Conservation (phyloP, 2,329 filamentous ascomycete genomes). For the Aspergillus unguis region DNA sequence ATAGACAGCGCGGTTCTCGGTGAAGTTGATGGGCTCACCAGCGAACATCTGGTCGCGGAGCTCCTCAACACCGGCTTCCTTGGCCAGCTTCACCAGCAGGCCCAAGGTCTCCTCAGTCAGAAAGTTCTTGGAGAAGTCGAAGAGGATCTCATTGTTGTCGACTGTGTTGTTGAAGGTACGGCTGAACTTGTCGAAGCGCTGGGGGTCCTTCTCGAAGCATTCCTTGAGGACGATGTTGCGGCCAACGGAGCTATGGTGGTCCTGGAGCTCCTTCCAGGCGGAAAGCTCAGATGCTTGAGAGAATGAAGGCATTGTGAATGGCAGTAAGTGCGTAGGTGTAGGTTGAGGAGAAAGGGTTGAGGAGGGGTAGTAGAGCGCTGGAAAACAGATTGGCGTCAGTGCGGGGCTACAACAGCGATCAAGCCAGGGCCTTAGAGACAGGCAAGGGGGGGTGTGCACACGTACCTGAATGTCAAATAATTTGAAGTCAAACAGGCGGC, state of each 20-base stretch:
- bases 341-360: not conserved
- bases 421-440: too few species aligned
- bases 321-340: not conserved
- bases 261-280: conserved; percentile 86
- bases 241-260: conserved; percentile 81
- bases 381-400: conserved; percentile 21
- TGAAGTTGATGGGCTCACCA: conserved; percentile 99
- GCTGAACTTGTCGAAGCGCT: conserved; percentile 87
- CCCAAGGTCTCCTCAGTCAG: conserved; percentile 86
- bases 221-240: conserved; percentile 91
- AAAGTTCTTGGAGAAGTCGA: conserved; percentile 99
- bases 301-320: conserved; percentile 37
- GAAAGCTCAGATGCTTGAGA: conserved; percentile 79
- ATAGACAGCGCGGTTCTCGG: conserved; percentile 92
- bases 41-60: conserved; percentile 97
- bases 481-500: conserved; percentile 2
- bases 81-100: conserved; percentile 82
- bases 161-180: conserved; percentile 76
- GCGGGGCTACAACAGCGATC: conserved; percentile 20
- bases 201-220: conserved; percentile 81
- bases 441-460: too few species aligned
- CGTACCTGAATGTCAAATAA: conserved; percentile 9
- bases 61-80: conserved; percentile 86
- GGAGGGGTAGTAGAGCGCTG: not conserved
- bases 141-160: conserved; percentile 82